Evolutionary conservation across 2,329 filamentous ascomycete species (phyloP).

Genomic region (Clonostachys rhizophaga): DNA sequence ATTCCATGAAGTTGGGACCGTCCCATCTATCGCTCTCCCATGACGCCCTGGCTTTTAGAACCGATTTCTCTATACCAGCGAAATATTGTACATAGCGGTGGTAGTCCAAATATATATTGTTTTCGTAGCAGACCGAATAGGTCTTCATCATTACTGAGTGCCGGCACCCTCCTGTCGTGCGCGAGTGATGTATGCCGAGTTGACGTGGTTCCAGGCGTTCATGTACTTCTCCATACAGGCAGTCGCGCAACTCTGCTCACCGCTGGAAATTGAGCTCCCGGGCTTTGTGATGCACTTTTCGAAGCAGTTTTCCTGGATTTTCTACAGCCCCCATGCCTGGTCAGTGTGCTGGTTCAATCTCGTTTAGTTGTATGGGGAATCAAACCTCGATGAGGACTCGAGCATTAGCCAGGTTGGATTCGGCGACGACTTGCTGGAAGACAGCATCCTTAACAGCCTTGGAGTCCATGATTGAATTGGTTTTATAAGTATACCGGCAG

Average conservation of each 20-base stretch:
- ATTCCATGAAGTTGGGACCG: no score
- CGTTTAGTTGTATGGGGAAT: not conserved
- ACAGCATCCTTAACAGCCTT: conserved; percentile 55
- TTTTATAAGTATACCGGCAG: no score
- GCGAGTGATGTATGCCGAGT: conserved; percentile 60
- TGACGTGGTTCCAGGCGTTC: conserved; percentile 71
- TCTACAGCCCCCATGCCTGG: conserved; percentile 36
- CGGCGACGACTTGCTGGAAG: conserved; percentile 59
- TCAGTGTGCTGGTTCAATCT: not conserved
- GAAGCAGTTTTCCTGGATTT: conserved; percentile 80
- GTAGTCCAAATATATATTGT: no score
- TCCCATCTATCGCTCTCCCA: no score
- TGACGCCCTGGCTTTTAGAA: no score
- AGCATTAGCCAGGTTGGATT: conserved; percentile 65
- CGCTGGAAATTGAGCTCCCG: conserved; percentile 58
- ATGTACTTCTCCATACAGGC: conserved; percentile 86
- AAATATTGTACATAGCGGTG: no score
- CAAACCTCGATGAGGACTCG: conserved; percentile 63
- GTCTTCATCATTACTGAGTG: conserved; percentile 10
- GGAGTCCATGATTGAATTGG: conserved; percentile 45
- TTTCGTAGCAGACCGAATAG: conserved; percentile 2
- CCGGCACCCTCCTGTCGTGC: conserved; percentile 50
- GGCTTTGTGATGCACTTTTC: conserved; percentile 71
- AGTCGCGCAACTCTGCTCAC: conserved; percentile 67
- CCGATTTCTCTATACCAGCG: no score